These are phyloP conservation scores for Melampsora americana DNA, from an alignment of 1,284 basidiomycete species.

Conservation along the genomic window DNA sequence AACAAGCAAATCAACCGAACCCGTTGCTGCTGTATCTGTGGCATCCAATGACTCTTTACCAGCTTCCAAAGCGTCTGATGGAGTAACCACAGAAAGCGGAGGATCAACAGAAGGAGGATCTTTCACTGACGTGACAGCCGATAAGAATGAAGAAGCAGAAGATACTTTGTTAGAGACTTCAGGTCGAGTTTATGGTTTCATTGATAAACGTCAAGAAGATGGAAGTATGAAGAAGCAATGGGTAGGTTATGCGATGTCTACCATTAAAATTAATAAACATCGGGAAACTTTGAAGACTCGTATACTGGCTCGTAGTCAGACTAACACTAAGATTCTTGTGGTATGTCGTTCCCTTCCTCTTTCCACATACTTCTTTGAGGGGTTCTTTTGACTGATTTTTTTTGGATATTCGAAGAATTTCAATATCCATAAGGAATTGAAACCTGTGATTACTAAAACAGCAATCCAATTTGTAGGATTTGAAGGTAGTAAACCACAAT, in stretches of 20 bases:
- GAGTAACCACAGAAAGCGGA: too few species aligned
- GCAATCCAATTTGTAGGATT: constrained; percentile 26
- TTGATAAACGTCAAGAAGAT: constrained; percentile 31
- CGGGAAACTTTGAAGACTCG: constrained; percentile 12
- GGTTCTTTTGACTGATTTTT: neutral
- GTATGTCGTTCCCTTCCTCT: constrained; percentile 6
- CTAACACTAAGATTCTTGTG: constrained; percentile 29
- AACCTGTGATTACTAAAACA: neutral
- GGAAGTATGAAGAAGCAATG: constrained; percentile 27
- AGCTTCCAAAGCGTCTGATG: neutral
- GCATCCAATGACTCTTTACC: neutral
- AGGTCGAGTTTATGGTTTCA: constrained; percentile 32
- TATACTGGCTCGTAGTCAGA: constrained; percentile 31
- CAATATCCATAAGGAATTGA: constrained; percentile 11
- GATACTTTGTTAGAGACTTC: constrained; percentile 32
- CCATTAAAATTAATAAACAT: constrained; percentile 25
- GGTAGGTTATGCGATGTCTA: constrained; percentile 29
- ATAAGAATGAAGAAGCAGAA: constrained; percentile 35
- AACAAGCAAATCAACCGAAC: constrained; percentile 4
- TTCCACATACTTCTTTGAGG: neutral
- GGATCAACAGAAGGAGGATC: too few species aligned
- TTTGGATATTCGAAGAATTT: constrained; percentile 17
- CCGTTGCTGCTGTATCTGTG: neutral
- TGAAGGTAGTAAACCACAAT: neutral
- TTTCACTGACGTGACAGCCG: neutral